Conservation (phyloP, 371 early-diverging fungal genomes). For the Mucor indicus region DNA sequence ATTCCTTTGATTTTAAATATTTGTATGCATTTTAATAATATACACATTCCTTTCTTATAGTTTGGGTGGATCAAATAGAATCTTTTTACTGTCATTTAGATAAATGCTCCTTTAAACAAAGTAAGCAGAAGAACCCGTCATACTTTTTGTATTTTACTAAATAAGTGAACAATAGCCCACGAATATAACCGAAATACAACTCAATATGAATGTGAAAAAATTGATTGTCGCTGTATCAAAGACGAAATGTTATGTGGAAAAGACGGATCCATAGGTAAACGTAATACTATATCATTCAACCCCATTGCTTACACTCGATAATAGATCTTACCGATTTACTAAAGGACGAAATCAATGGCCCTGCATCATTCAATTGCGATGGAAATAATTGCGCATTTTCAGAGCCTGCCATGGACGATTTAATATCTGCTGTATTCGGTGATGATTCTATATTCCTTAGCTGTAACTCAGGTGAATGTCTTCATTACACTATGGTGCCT, state of each 20-base stretch:
- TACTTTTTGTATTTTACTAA: too few species aligned
- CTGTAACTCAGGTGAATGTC: conserved; percentile 81
- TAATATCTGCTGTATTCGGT: conserved; percentile 69
- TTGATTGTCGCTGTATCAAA: conserved; percentile 71
- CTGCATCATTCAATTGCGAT: conserved; percentile 67
- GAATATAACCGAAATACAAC: conserved; percentile 50
- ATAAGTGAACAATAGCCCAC: too few species aligned
- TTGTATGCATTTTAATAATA: too few species aligned
- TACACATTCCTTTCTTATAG: conserved; percentile 26
- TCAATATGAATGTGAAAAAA: conserved; percentile 58
- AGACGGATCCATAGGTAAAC: too few species aligned
- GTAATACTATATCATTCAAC: too few species aligned
- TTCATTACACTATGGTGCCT: conserved; percentile 86
- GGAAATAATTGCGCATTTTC: conserved; percentile 66
- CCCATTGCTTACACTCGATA: too few species aligned
- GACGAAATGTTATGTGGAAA: conserved; percentile 78
- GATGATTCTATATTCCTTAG: conserved; percentile 69
- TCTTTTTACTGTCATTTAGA: conserved; percentile 76
- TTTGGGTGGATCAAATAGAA: conserved; percentile 76
- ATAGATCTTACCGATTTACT: conserved; percentile 74
- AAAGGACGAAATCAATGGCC: conserved; percentile 70
- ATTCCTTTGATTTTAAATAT: too few species aligned
- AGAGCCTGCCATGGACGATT: conserved; percentile 72
- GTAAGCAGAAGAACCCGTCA: too few species aligned
- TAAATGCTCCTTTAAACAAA: conserved; percentile 57